Conservation (phyloP, 371 early-diverging fungal species). For the Phascolomyces articulosus region DNA sequence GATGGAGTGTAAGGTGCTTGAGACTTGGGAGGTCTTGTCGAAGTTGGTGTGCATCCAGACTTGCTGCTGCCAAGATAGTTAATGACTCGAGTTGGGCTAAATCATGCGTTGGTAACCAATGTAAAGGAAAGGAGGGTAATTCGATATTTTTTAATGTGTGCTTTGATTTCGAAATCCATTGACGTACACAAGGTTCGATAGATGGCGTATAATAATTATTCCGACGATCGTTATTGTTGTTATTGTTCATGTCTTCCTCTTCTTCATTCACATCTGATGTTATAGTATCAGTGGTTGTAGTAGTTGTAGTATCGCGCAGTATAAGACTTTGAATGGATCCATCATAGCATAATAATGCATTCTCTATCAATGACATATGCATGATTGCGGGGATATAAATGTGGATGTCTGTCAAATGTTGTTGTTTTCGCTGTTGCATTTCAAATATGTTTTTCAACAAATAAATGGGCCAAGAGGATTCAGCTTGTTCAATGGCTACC, state of each 20-base stretch:
- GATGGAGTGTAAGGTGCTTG: slow-evolving; percentile 20
- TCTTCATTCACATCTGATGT: background rate
- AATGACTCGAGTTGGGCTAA: slow-evolving; percentile 21
- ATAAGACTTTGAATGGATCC: background rate
- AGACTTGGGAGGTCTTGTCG: slow-evolving; percentile 27
- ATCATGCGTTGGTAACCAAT: slow-evolving; percentile 9
- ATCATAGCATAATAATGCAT: background rate
- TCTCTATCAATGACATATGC: slow-evolving; percentile 1
- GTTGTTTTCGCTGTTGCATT: slow-evolving; percentile 3
- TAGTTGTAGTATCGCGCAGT: background rate
- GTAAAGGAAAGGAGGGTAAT: slow-evolving; percentile 27
- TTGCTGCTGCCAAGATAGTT: slow-evolving; percentile 11
- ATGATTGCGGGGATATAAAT: slow-evolving; percentile 5
- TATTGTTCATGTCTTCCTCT: background rate
- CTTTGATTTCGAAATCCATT: slow-evolving; percentile 8
- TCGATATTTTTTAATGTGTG: slow-evolving; percentile 15
- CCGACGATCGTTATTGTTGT: background rate
- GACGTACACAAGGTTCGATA: background rate
- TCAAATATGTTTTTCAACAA: slow-evolving; percentile 7
- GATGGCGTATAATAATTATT: background rate
- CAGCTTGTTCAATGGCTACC: background rate
- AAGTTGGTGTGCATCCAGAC: slow-evolving; percentile 21
- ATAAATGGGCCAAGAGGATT: background rate
- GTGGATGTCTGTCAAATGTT: slow-evolving; percentile 1
- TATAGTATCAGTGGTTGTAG: background rate